Evolutionary conservation across 805 yeast genomes (phyloP).

Genomic region (Saccharomycopsis guyanensis): DNA sequence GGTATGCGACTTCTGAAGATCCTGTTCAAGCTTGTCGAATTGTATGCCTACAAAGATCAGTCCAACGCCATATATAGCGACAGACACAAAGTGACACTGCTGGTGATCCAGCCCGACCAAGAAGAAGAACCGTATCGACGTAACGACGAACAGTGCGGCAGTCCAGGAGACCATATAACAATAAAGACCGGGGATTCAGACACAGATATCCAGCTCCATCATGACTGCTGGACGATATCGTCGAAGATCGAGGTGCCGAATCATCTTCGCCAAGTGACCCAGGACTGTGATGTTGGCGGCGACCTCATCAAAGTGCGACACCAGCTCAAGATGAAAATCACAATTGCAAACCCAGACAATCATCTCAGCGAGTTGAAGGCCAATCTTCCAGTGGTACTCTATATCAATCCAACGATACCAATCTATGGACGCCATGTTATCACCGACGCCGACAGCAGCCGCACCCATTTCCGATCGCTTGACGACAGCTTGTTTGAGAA

Average conservation of each 20-base stretch:
- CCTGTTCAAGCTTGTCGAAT: conserved; percentile 59
- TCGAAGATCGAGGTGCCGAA: conserved; percentile 60
- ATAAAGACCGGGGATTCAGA: neutral
- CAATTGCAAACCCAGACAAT: conserved; percentile 65
- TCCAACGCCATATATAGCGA: conserved; percentile 12
- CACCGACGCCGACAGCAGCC: conserved; percentile 6
- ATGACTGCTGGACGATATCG: conserved; percentile 68
- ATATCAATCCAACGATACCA: conserved; percentile 75
- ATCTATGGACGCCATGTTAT: conserved; percentile 38
- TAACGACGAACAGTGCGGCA: conserved; percentile 25
- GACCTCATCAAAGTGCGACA: conserved; percentile 73
- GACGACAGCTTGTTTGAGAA: conserved; percentile 3
- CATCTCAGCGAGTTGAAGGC: conserved; percentile 90
- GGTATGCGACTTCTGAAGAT: conserved; percentile 71
- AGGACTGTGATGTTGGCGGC: conserved; percentile 69
- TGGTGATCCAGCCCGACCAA: conserved; percentile 26
- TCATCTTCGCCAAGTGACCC: conserved; percentile 66
- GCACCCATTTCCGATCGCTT: no score
- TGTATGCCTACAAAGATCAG: conserved; percentile 30
- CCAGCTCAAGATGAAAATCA: conserved; percentile 73
- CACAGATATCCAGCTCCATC: conserved; percentile 24
- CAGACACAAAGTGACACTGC: neutral
- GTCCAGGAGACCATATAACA: neutral
- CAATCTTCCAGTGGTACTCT: conserved; percentile 70
- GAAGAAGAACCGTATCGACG: conserved; percentile 54